A percentile compares a stretch with the other conserved stretches of the same genome.
These are phyloP conservation scores for Trametes sp. DNA, from an alignment of 1,284 basidiomycete genomes.

Conservation along the genomic window DNA sequence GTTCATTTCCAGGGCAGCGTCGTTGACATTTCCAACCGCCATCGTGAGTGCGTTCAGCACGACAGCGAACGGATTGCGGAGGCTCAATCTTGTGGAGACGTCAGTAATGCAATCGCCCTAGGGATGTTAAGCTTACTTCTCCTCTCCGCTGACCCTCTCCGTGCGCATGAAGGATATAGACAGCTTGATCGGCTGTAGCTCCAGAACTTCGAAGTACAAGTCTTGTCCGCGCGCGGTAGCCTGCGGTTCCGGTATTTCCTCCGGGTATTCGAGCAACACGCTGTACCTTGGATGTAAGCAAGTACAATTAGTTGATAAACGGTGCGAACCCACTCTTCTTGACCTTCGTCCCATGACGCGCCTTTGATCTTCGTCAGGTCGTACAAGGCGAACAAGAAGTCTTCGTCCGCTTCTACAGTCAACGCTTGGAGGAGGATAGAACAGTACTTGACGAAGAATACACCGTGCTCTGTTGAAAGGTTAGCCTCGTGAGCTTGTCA, in stretches of 20 bases:
- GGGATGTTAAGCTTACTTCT: conserved; percentile 70
- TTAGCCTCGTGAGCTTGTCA: neutral
- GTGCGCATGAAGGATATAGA: conserved; percentile 98
- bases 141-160: conserved; percentile 91
- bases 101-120: conserved; percentile 1
- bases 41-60: conserved; percentile 96
- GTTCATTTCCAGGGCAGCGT: conserved; percentile 96
- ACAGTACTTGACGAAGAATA: conserved; percentile 97
- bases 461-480: conserved; percentile 81
- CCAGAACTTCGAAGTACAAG: conserved; percentile 97
- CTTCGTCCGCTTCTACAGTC: conserved; percentile 96
- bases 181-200: conserved; percentile 93
- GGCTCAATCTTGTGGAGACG: conserved; percentile 64
- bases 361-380: conserved; percentile 94
- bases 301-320: neutral
- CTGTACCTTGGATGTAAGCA: conserved; percentile 48
- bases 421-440: conserved; percentile 94
- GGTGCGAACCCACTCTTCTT: conserved; percentile 68
- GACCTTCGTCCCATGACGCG: conserved; percentile 84
- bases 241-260: conserved; percentile 83
- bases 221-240: conserved; percentile 73
- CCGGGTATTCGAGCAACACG: conserved; percentile 78
- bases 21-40: conserved; percentile 97
- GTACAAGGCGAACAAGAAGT: conserved; percentile 92
- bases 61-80: conserved; percentile 93